A percentile compares a stretch with the other conserved stretches of the same genome.
Evolutionary conservation across 2,329 filamentous ascomycete genomes (phyloP).

Genomic region (Chrysosporium queenslandicum): DNA sequence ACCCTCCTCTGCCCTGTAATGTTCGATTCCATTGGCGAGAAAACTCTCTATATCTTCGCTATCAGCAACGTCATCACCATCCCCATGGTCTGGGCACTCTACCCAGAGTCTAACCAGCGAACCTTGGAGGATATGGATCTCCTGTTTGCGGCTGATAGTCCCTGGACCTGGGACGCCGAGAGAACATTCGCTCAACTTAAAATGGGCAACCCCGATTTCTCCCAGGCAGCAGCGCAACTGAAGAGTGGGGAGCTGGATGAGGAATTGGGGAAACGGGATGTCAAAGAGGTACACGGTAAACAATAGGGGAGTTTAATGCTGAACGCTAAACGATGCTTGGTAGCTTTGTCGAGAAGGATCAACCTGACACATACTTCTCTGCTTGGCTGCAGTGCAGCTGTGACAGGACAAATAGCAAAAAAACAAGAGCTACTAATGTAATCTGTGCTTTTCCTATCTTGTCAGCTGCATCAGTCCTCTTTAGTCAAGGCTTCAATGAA

Average conservation of each 20-base stretch:
- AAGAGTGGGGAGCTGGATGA: not conserved
- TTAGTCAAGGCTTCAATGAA: too few species aligned
- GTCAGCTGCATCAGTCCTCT: too few species aligned
- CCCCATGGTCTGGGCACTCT: constrained; percentile 61
- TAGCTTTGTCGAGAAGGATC: not conserved
- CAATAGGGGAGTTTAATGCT: not conserved
- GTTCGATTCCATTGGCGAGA: constrained; percentile 49
- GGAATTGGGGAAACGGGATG: not conserved
- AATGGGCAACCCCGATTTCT: constrained; percentile 49
- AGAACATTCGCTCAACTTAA: constrained; percentile 49
- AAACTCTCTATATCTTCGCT: constrained; percentile 53
- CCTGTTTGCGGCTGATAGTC: constrained; percentile 56
- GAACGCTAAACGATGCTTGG: too few species aligned
- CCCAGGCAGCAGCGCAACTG: not conserved
- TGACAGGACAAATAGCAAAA: too few species aligned
- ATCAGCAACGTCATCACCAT: constrained; percentile 56
- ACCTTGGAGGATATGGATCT: constrained; percentile 68
- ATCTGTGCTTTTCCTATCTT: too few species aligned
- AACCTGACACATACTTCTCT: not conserved
- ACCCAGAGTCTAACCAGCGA: constrained; percentile 63
- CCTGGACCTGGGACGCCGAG: constrained; percentile 64
- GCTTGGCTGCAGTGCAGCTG: not conserved
- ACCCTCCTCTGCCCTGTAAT: constrained; percentile 49
- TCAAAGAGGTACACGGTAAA: not conserved
- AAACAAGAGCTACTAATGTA: too few species aligned